phyloP scores from a whole-genome alignment of 2,329 filamentous ascomycete genomes.

The Fusarium multiceps region DNA sequence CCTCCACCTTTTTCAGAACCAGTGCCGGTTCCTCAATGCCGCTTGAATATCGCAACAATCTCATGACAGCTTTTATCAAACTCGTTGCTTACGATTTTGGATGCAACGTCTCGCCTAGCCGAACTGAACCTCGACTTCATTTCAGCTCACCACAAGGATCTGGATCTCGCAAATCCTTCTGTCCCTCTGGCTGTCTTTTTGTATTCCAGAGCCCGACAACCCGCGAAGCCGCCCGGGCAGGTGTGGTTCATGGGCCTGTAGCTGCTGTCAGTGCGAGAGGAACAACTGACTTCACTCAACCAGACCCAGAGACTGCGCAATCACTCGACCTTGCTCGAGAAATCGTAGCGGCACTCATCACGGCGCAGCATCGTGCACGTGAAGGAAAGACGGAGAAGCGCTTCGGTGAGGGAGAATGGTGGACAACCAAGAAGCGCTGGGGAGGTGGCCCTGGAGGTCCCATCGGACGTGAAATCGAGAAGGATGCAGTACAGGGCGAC shows the following conservation, averaged over 20 bases:
- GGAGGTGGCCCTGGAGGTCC: slow-evolving; percentile 71
- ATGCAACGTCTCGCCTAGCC: slow-evolving; percentile 67
- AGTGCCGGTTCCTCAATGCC: slow-evolving; percentile 67
- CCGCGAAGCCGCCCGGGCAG: slow-evolving; percentile 69
- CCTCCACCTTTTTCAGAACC: slow-evolving; percentile 52
- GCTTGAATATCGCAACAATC: slow-evolving; percentile 65
- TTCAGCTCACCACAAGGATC: slow-evolving; percentile 55
- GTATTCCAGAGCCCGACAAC: slow-evolving; percentile 69
- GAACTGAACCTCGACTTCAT: slow-evolving; percentile 69
- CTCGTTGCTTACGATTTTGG: slow-evolving; percentile 74
- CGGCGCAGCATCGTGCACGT: slow-evolving; percentile 71
- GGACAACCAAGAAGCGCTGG: slow-evolving; percentile 70
- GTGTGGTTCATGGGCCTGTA: slow-evolving; percentile 70
- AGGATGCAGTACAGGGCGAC: slow-evolving; percentile 58
- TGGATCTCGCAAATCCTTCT: slow-evolving; percentile 62
- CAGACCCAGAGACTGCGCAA: slow-evolving; percentile 64
- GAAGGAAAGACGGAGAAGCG: slow-evolving; percentile 66
- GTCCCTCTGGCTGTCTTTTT: slow-evolving; percentile 69
- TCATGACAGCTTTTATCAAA: slow-evolving; percentile 71
- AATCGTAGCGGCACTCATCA: slow-evolving; percentile 68
- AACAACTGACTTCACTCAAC: slow-evolving; percentile 61
- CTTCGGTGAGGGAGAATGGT: slow-evolving; percentile 70
- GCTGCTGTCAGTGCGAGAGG: slow-evolving; percentile 69
- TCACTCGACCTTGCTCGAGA: slow-evolving; percentile 71
- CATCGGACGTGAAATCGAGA: slow-evolving; percentile 70